Conservation (phyloP, 768 basidiomycete genomes). For the Lentinula aciculospora region DNA sequence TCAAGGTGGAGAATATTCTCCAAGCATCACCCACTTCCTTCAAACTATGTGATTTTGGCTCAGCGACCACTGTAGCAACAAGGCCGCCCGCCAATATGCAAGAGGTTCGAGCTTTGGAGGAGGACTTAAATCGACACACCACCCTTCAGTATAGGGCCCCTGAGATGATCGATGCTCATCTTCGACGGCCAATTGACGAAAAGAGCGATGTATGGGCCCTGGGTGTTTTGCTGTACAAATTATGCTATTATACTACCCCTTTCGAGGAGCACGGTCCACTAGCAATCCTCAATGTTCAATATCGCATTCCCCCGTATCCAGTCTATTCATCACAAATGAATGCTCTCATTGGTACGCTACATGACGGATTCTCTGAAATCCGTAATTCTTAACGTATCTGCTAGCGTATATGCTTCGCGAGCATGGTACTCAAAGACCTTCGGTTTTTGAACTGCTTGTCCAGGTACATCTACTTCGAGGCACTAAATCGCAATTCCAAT, state of each 20-base stretch:
- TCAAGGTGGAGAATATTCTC: conserved; percentile 98
- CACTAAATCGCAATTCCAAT: conserved; percentile 75
- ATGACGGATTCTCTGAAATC: background rate
- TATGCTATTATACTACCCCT: conserved; percentile 98
- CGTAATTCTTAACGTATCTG: conserved; percentile 11
- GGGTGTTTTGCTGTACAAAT: conserved; percentile 93
- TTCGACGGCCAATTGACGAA: conserved; percentile 80
- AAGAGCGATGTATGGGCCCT: conserved; percentile 98
- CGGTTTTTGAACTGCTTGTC: conserved; percentile 80
- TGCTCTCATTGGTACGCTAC: conserved; percentile 67
- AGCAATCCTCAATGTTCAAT: conserved; percentile 95
- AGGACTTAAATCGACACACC: conserved; percentile 90
- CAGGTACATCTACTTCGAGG: conserved; percentile 85
- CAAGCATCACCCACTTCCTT: conserved; percentile 79
- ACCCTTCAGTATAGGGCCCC: conserved; percentile 98
- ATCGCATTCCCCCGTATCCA: conserved; percentile 85
- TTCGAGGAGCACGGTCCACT: conserved; percentile 97
- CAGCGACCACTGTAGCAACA: conserved; percentile 67
- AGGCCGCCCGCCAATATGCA: conserved; percentile 72
- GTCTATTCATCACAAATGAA: conserved; percentile 83
- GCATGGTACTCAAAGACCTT: conserved; percentile 80
- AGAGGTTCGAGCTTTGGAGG: conserved; percentile 83
- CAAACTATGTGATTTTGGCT: conserved; percentile 98
- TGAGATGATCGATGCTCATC: conserved; percentile 93
- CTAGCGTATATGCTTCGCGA: conserved; percentile 91